These are phyloP conservation scores for Isabelozyma heimii DNA, from an alignment of 805 yeast genomes.

Conservation along the genomic window DNA sequence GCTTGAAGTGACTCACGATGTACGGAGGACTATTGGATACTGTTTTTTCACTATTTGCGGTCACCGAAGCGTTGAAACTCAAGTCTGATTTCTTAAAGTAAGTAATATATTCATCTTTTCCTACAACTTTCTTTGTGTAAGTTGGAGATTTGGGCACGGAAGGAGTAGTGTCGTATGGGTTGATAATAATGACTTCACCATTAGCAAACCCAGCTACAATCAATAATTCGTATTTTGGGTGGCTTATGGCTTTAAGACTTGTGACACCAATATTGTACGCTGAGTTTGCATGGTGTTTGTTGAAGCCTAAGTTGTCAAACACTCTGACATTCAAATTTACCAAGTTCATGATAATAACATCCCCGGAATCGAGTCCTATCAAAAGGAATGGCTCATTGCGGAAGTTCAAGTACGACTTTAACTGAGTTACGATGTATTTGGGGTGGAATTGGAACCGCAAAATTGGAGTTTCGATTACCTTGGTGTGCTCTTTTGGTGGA, in stretches of 20 bases:
- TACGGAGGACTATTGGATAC: slow-evolving; percentile 8
- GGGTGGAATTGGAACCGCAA: slow-evolving; percentile 39
- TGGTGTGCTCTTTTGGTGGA: slow-evolving; percentile 15
- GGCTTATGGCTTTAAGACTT: slow-evolving; percentile 19
- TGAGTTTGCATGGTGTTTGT: slow-evolving; percentile 1
- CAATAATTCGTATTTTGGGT: slow-evolving; percentile 40
- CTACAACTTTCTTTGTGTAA: slow-evolving; percentile 15
- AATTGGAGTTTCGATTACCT: slow-evolving; percentile 44
- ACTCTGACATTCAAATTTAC: slow-evolving; percentile 40
- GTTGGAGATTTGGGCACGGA: slow-evolving; percentile 1
- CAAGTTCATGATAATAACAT: slow-evolving; percentile 60
- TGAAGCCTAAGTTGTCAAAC: slow-evolving; percentile 44
- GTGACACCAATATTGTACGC: slow-evolving; percentile 15
- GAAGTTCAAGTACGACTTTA: slow-evolving; percentile 27
- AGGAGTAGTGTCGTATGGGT: slow-evolving; percentile 20
- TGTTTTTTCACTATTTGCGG: not conserved
- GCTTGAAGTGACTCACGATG: slow-evolving; percentile 55
- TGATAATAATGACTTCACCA: slow-evolving; percentile 56
- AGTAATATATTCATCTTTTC: slow-evolving; percentile 30
- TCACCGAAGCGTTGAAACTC: slow-evolving; percentile 3
- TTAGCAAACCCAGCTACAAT: slow-evolving; percentile 61
- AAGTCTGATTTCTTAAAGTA: slow-evolving; percentile 36
- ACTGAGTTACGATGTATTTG: slow-evolving; percentile 36
- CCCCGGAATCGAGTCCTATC: slow-evolving; percentile 68
- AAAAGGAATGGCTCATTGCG: slow-evolving; percentile 46